These are phyloP conservation scores for Claviceps africana DNA, from an alignment of 2,329 filamentous ascomycete species.

Conservation along the genomic window DNA sequence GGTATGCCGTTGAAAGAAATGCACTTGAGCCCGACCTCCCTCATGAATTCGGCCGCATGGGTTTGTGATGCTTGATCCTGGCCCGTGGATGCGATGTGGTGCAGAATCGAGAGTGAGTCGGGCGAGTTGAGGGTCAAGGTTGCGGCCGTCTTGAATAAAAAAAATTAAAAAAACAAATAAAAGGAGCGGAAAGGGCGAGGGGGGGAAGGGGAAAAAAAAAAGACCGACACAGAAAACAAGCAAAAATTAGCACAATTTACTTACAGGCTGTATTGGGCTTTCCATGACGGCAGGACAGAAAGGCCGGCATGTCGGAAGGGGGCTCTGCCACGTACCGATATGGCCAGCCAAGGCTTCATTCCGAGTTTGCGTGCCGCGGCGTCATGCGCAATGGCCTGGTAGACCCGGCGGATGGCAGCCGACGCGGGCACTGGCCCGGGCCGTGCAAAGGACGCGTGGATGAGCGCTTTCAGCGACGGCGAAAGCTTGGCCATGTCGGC, in stretches of 20 bases:
- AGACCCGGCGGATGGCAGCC: slow-evolving; percentile 47
- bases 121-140: slow-evolving; percentile 82
- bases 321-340: slow-evolving; percentile 37
- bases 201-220: neutral
- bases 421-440: slow-evolving; percentile 53
- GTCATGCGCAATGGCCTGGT: slow-evolving; percentile 48
- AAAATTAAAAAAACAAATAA: too few species aligned
- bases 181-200: neutral
- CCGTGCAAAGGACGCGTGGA: slow-evolving; percentile 54
- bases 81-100: slow-evolving; percentile 30
- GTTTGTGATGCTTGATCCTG: slow-evolving; percentile 15
- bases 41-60: slow-evolving; percentile 54
- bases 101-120: slow-evolving; percentile 53
- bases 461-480: slow-evolving; percentile 54
- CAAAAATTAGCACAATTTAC: neutral
- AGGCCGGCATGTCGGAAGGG: neutral
- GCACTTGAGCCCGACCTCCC: slow-evolving; percentile 62
- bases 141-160: slow-evolving; percentile 42
- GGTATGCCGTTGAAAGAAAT: slow-evolving; percentile 74
- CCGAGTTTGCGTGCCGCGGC: slow-evolving; percentile 50
- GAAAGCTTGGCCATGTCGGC: slow-evolving; percentile 58
- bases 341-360: slow-evolving; percentile 48
- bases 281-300: neutral
- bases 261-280: neutral
- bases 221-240: neutral